These are phyloP conservation scores for Ciborinia camelliae DNA, from an alignment of 2,329 filamentous ascomycete genomes.

Conservation along the genomic window DNA sequence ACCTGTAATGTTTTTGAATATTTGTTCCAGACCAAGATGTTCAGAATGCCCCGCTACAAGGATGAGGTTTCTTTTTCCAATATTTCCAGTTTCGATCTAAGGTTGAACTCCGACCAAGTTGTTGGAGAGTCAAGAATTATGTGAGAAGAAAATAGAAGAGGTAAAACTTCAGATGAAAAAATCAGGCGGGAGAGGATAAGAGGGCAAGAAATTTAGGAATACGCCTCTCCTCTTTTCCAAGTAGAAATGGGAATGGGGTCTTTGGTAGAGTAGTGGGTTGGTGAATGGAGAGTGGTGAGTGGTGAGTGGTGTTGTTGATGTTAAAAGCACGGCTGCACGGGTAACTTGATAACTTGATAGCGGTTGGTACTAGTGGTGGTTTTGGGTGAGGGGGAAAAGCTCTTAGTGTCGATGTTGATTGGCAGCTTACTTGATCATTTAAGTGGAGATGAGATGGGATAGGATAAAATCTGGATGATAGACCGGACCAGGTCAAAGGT, in stretches of 20 bases:
- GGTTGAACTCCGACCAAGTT: not conserved
- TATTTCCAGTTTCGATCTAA: not conserved
- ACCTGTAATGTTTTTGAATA: slow-evolving; percentile 15
- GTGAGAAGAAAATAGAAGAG: not conserved
- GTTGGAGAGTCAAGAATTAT: not conserved
- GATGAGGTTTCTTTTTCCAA: slow-evolving; percentile 8
- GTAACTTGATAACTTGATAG: not conserved
- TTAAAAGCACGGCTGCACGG: not conserved
- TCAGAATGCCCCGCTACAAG: slow-evolving; percentile 16
- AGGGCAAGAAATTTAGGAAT: not conserved
- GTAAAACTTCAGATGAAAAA: not conserved
- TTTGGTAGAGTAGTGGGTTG: not conserved
- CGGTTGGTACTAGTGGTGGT: not conserved
- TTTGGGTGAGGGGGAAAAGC: slow-evolving; percentile 5
- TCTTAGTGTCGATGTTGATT: not conserved
- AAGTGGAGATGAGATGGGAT: not conserved
- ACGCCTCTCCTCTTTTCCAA: not conserved
- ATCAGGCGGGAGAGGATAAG: not conserved
- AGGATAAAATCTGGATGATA: too few species aligned
- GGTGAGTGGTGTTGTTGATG: not conserved
- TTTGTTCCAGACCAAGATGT: slow-evolving; percentile 14
- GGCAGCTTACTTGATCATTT: not conserved
- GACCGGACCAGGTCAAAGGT: not conserved
- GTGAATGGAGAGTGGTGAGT: too few species aligned
- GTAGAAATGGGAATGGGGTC: not conserved